Conservation (phyloP, 176 grass and related monocot species). For the Oryza meridionalis region DNA sequence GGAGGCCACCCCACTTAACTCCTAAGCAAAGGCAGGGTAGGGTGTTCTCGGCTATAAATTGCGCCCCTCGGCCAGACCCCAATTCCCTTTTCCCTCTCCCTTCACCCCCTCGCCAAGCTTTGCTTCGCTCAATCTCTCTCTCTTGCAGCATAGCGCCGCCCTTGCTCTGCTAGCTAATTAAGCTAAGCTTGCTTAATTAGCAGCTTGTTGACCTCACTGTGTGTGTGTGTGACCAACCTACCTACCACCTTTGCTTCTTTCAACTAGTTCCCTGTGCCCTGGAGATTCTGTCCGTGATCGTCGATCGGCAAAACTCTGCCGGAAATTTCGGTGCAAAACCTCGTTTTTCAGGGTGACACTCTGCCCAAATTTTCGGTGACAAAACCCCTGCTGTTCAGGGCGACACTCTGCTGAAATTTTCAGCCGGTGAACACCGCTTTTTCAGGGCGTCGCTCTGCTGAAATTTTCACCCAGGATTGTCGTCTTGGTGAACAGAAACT, state of each 20-base stretch:
- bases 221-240: background rate
- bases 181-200: too few relatives aligned
- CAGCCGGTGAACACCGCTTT: background rate
- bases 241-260: background rate
- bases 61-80: constrained; percentile 44
- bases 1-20: constrained; percentile 39
- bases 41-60: constrained; percentile 70
- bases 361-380: constrained; percentile 3
- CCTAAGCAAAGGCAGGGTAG: constrained; percentile 48
- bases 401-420: constrained; percentile 45
- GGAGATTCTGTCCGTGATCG: constrained; percentile 45
- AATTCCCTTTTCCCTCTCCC: constrained; percentile 84
- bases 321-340: background rate
- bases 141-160: background rate
- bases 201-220: constrained; percentile 12
- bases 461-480: background rate
- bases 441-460: background rate
- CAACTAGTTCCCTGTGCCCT: constrained; percentile 14
- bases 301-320: constrained; percentile 35
- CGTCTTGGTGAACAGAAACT: background rate
- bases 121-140: background rate
- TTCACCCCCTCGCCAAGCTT: constrained; percentile 47
- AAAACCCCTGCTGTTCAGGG: background rate
- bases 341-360: constrained; percentile 2
- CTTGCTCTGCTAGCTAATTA: background rate